Evolutionary conservation across 1,284 basidiomycete genomes (phyloP).

Genomic region (Trichosporon inkin): DNA sequence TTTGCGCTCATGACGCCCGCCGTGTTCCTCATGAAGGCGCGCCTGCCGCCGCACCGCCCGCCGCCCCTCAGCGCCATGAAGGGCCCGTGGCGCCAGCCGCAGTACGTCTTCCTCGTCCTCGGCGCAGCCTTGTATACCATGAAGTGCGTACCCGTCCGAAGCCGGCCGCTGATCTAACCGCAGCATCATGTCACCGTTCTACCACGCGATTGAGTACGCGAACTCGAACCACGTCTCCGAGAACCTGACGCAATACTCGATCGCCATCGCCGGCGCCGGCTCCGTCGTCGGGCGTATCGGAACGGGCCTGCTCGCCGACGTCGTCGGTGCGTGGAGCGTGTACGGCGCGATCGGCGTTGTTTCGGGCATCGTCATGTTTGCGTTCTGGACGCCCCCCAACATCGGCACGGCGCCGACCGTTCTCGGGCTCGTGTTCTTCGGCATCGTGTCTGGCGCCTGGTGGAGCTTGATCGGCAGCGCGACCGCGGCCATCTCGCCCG

Average conservation of each 20-base stretch:
- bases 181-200: constrained; percentile 20
- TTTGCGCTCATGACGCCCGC: constrained; percentile 25
- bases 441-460: constrained; percentile 37
- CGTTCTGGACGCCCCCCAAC: constrained; percentile 19
- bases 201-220: constrained; percentile 14
- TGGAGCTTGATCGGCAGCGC: constrained; percentile 38
- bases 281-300: constrained; percentile 17
- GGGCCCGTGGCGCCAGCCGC: constrained; percentile 18
- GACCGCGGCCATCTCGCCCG: constrained; percentile 40
- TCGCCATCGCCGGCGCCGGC: constrained; percentile 13
- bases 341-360: constrained; percentile 14
- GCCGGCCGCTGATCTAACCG: neutral
- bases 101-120: constrained; percentile 16
- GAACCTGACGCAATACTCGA: constrained; percentile 3
- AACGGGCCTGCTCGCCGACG: constrained; percentile 16
- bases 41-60: constrained; percentile 22
- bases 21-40: constrained; percentile 26
- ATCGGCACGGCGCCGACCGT: constrained; percentile 29
- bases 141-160: constrained; percentile 9
- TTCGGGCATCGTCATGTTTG: constrained; percentile 24
- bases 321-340: constrained; percentile 18
- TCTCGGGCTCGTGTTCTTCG: constrained; percentile 40
- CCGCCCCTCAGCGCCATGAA: constrained; percentile 18
- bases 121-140: constrained; percentile 10
- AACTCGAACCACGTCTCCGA: constrained; percentile 5